Percentiles rank a stretch among this genome's conserved stretches.
Evolutionary conservation across 306 rosid genomes (phyloP).

Genomic region (Cucurbita ficifolia): DNA sequence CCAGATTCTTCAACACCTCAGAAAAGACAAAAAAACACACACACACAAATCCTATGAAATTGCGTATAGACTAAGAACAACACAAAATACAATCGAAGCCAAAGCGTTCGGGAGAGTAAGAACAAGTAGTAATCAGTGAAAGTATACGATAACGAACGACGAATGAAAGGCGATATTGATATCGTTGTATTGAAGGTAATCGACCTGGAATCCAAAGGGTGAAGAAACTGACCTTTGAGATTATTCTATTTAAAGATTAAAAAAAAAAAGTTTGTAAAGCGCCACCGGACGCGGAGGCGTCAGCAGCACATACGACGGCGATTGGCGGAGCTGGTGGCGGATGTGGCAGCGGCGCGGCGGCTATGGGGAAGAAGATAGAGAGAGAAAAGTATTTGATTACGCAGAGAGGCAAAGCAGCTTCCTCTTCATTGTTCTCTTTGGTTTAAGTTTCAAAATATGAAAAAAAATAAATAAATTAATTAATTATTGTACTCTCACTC

Average conservation of each 20-base stretch:
- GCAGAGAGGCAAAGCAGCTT: neutral
- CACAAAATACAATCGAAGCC: neutral
- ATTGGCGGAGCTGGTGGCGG: neutral
- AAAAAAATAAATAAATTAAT: neutral
- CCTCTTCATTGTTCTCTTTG: neutral
- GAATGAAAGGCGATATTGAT: neutral
- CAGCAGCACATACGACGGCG: neutral
- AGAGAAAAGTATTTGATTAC: neutral
- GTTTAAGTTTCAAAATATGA: neutral
- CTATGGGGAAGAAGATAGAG: neutral
- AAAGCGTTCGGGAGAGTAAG: neutral
- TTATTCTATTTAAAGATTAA: neutral
- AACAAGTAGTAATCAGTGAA: neutral
- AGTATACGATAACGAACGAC: neutral
- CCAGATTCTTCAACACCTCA: neutral
- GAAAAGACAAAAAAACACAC: neutral
- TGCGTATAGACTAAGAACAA: neutral
- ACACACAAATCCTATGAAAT: neutral
- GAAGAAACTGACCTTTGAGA: neutral
- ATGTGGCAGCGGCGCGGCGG: constrained; percentile 4
- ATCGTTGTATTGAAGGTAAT: neutral
- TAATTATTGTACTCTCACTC: neutral
- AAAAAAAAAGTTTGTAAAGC: neutral
- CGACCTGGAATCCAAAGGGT: neutral
- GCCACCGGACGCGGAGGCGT: constrained; percentile 9